These are phyloP conservation scores for Sporopachydermia quercuum DNA, from an alignment of 805 yeast genomes.

Conservation along the genomic window DNA sequence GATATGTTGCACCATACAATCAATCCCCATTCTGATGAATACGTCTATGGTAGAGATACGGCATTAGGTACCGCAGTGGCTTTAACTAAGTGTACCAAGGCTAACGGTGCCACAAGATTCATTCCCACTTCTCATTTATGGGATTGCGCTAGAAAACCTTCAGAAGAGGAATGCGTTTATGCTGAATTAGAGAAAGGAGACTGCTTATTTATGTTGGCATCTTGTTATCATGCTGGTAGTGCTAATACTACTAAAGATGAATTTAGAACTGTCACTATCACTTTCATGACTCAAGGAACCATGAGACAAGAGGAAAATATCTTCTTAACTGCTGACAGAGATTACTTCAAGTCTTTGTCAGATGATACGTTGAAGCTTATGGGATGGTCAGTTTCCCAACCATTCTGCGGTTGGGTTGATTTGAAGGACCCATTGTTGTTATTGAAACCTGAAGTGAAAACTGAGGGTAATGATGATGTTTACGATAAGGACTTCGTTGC, in stretches of 20 bases:
- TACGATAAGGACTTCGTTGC: background rate
- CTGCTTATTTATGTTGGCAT: slow-evolving; percentile 14
- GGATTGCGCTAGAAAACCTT: slow-evolving; percentile 16
- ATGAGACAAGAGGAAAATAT: slow-evolving; percentile 18
- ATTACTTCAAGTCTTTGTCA: slow-evolving; percentile 11
- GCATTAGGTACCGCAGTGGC: slow-evolving; percentile 16
- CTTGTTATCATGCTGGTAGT: slow-evolving; percentile 17
- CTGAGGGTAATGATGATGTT: background rate
- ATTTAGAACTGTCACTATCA: slow-evolving; percentile 11
- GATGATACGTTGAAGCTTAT: background rate
- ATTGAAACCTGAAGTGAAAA: background rate
- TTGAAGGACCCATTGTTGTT: background rate
- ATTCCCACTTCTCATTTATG: slow-evolving; percentile 20
- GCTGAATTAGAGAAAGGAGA: slow-evolving; percentile 18
- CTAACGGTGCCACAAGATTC: slow-evolving; percentile 18
- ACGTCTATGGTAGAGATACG: slow-evolving; percentile 10
- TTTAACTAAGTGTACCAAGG: slow-evolving; percentile 14
- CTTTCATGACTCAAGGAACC: slow-evolving; percentile 15
- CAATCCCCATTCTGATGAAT: background rate
- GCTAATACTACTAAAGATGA: slow-evolving; percentile 13
- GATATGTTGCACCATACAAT: slow-evolving; percentile 18
- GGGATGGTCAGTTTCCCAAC: background rate
- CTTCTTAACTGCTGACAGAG: slow-evolving; percentile 12
- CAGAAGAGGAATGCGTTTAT: slow-evolving; percentile 12
- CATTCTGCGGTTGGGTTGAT: background rate